A percentile compares a stretch with the other conserved stretches of the same genome.
Conservation (phyloP, 106 monocot genomes). For the Acanthochlamys bracteata region DNA sequence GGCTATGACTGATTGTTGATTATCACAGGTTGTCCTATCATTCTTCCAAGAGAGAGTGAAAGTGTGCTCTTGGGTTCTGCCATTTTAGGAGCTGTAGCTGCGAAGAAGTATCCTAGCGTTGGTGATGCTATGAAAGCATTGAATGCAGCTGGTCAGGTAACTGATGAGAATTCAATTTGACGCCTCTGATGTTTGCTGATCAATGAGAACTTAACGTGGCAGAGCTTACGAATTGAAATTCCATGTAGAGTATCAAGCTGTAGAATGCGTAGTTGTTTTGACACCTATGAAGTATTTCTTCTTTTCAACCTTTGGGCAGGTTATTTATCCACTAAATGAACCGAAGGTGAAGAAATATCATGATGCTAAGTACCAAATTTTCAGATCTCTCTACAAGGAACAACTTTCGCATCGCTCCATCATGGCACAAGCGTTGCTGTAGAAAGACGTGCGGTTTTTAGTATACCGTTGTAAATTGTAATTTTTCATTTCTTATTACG, state of each 20-base stretch:
- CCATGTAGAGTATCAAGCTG: too few relatives aligned
- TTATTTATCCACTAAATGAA: conserved; percentile 59
- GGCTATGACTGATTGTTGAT: neutral
- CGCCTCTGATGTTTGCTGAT: neutral
- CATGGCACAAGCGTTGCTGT: conserved; percentile 56
- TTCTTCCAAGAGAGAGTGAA: conserved; percentile 98
- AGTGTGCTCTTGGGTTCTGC: conserved; percentile 90
- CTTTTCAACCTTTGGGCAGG: conserved; percentile 27
- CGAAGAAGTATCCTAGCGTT: conserved; percentile 57
- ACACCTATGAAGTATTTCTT: too few relatives aligned
- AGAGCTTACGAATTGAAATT: too few relatives aligned
- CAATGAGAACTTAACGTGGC: too few relatives aligned
- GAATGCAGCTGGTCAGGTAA: conserved; percentile 84
- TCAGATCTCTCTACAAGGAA: conserved; percentile 76
- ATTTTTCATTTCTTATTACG: neutral
- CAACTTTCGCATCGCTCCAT: conserved; percentile 67
- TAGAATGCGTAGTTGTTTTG: too few relatives aligned
- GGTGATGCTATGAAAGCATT: conserved; percentile 90
- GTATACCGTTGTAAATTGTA: neutral
- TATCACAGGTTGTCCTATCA: conserved; percentile 58
- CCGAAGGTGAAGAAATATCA: conserved; percentile 74
- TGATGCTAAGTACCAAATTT: conserved; percentile 75
- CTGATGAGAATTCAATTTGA: neutral
- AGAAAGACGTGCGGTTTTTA: neutral
- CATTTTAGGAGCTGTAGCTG: conserved; percentile 89